These are phyloP conservation scores for Uronychia setigera DNA, from an alignment of 73 alveolate species.

Conservation along the genomic window DNA sequence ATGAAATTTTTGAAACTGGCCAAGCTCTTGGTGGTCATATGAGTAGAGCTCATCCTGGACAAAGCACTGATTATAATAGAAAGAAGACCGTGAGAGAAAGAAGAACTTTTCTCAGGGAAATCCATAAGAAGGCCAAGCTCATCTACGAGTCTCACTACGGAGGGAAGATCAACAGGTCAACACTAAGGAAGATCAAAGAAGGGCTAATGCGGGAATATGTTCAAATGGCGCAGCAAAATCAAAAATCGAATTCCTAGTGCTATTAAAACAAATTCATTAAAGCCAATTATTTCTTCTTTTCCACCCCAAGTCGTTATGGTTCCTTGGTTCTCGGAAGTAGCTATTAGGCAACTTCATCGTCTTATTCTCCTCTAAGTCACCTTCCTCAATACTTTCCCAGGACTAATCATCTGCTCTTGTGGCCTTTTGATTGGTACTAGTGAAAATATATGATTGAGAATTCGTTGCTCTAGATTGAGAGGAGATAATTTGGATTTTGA, in stretches of 20 bases:
- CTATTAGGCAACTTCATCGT: not conserved
- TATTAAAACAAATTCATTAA: too few species aligned
- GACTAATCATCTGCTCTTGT: too few species aligned
- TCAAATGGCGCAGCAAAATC: too few species aligned
- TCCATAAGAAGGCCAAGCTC: conserved; percentile 37
- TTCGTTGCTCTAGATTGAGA: too few species aligned
- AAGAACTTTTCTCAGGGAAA: conserved; percentile 13
- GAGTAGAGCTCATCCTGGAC: conserved; percentile 86
- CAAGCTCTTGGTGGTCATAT: conserved; percentile 95
- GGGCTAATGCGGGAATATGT: not conserved
- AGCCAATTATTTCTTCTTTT: not conserved
- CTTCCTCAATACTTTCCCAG: too few species aligned
- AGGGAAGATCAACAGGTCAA: not conserved
- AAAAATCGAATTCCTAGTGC: too few species aligned
- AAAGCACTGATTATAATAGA: conserved; percentile 29
- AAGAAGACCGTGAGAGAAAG: conserved; percentile 43
- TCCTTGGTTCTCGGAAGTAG: not conserved
- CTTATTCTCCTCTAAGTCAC: too few species aligned
- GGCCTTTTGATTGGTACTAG: too few species aligned
- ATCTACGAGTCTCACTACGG: conserved; percentile 4
- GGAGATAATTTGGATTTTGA: too few species aligned
- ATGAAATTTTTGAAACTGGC: conserved; percentile 73
- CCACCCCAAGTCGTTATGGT: not conserved
- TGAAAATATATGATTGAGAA: too few species aligned
- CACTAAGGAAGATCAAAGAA: not conserved